Evolutionary conservation across 2,329 filamentous ascomycete genomes (phyloP), one percentile per base, ranked within the genome.

Genomic region (Penicillium sp.): DNA sequence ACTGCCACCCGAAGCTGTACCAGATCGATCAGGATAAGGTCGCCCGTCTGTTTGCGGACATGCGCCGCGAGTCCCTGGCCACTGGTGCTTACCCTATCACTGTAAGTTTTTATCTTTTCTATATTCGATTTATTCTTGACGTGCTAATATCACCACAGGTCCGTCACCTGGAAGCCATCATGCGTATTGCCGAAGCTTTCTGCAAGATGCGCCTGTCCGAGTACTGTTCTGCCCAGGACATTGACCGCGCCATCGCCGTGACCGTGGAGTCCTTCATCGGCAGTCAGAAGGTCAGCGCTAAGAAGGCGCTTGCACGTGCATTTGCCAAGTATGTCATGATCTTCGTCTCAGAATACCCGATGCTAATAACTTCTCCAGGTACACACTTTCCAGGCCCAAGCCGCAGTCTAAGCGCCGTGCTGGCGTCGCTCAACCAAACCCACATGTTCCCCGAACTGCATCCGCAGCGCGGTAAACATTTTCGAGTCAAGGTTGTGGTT

Each of bases 1-100:
- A 85, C 61, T 94, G 88, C 69, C 80, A 80, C 44, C 93, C 93
- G 7, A 97, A 95, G 72, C 78, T 98, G 7, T 95, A 96, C 67
- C 88, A 97, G 66, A 95, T 98, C 70, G 93, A 98, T 58, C 88
- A 96, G 67, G 93, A 97, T 72, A 98, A 98, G 75, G 82, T 98
- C 26, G 87, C 93, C 1, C 80, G 91, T 41, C 76, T 98, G 7
- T 98, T 97, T 66, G 87, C 90, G 23, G 93, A 98, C 65, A 97
- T 98, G 91, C 79, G 93, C 58, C 79, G 89, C 57, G 93, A 98
- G 70, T 90, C 85, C 20, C 74, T 96, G 51, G 90, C 90, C 1
- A 98, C 93, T 20, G 93, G 93, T 18, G 93, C 91, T 18, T 98
- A 97, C 68, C 93, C 93, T 4, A 98, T 98, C 54, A 98, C 93